Conservation (phyloP, 345 rosid genomes). For the Hibiscus mutabilis region DNA sequence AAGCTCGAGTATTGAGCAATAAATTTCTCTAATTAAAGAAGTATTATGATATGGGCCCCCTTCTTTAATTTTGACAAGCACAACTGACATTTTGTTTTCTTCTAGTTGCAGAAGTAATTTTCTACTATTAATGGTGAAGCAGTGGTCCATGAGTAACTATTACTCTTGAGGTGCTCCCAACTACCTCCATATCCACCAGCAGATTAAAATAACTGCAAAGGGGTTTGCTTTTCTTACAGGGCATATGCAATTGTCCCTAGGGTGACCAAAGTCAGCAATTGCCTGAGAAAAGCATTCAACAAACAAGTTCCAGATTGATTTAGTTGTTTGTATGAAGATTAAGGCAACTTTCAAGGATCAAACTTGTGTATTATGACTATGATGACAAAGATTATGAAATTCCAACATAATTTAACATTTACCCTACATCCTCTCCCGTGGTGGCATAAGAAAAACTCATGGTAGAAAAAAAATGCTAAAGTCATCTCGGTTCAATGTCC, state of each 20-base stretch:
- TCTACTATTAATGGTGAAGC: slow-evolving; percentile 2
- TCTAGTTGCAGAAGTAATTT: neutral
- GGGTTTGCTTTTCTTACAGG: neutral
- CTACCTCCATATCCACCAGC: neutral
- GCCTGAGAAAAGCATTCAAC: neutral
- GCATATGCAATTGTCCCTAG: neutral
- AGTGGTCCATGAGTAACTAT: slow-evolving; percentile 3
- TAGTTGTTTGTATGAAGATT: neutral
- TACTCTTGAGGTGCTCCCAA: neutral
- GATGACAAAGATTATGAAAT: slow-evolving; percentile 15
- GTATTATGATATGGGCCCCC: neutral
- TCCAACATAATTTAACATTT: slow-evolving; percentile 13
- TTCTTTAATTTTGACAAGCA: neutral
- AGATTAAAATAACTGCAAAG: neutral
- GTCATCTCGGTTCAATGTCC: slow-evolving; percentile 59
- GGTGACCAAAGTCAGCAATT: no score
- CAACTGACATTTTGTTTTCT: neutral
- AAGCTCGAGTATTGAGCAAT: neutral
- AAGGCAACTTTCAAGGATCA: slow-evolving; percentile 9
- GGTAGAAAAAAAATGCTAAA: neutral
- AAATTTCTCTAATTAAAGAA: neutral
- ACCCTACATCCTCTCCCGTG: slow-evolving; percentile 29
- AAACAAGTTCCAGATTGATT: neutral
- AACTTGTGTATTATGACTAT: slow-evolving; percentile 18
- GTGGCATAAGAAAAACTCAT: slow-evolving; percentile 19